phyloP scores from a whole-genome alignment of 148 eudicot species.

The Gaultheria prostrata region DNA sequence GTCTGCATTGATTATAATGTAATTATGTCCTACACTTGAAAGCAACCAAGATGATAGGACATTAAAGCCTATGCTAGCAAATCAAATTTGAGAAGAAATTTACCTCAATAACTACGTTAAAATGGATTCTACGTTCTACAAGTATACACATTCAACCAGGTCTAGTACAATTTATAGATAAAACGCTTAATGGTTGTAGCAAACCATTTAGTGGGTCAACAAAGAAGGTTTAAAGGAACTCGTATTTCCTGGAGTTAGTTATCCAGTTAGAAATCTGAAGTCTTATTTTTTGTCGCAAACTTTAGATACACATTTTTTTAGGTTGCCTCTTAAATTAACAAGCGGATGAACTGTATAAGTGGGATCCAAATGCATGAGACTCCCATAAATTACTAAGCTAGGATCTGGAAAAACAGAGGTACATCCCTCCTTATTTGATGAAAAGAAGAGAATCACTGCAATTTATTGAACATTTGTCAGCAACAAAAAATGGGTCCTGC shows the following conservation, averaged over 20 bases:
- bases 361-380: too few relatives aligned
- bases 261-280: background rate
- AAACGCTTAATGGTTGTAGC: background rate
- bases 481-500: background rate
- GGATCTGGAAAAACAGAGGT: background rate
- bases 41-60: slow-evolving; percentile 13
- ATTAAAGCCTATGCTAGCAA: slow-evolving; percentile 2
- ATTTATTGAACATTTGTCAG: background rate
- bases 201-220: background rate
- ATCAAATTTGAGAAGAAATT: background rate
- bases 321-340: too few relatives aligned
- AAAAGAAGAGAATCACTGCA: background rate
- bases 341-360: too few relatives aligned
- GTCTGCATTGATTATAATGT: slow-evolving; percentile 57
- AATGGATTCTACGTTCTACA: background rate
- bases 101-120: background rate
- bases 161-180: background rate
- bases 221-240: background rate
- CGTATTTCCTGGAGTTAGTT: background rate
- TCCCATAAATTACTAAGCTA: too few relatives aligned
- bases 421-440: background rate
- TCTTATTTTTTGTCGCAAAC: too few relatives aligned
- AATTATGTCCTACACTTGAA: slow-evolving; percentile 18
- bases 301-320: too few relatives aligned
- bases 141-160: background rate